Conservation (phyloP, 2,329 filamentous ascomycete genomes). For the Cryphonectria japonica region DNA sequence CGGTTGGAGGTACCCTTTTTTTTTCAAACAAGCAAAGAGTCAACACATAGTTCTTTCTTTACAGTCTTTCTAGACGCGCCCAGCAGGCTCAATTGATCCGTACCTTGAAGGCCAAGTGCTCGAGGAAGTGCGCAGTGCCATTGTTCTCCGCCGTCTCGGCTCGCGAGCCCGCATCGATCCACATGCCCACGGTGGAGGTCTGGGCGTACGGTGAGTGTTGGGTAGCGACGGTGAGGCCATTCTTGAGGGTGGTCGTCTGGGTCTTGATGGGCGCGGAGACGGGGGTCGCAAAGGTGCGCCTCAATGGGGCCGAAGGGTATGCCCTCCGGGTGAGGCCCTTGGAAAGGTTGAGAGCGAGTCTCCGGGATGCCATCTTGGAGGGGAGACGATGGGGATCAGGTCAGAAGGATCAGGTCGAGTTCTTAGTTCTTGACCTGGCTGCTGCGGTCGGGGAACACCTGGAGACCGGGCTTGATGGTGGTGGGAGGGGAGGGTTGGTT, state of each 20-base stretch:
- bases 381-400: slow-evolving; percentile 36
- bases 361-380: slow-evolving; percentile 85
- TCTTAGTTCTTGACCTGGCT: slow-evolving; percentile 8
- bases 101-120: slow-evolving; percentile 99
- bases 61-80: slow-evolving; percentile 6
- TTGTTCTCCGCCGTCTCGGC: slow-evolving; percentile 98
- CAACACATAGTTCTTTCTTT: slow-evolving; percentile 9
- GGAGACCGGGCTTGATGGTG: slow-evolving; percentile 15
- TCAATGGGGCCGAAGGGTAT: slow-evolving; percentile 77
- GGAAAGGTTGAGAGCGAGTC: slow-evolving; percentile 93
- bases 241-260: slow-evolving; percentile 93
- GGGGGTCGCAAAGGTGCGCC: slow-evolving; percentile 88
- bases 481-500: slow-evolving; percentile 11
- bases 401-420: slow-evolving; percentile 19
- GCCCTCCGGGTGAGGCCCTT: slow-evolving; percentile 85
- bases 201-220: slow-evolving; percentile 98
- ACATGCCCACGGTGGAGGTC: slow-evolving; percentile 97
- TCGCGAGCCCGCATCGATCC: slow-evolving; percentile 98
- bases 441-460: slow-evolving; percentile 17
- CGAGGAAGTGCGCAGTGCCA: slow-evolving; percentile 98
- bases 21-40: not conserved
- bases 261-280: slow-evolving; percentile 74
- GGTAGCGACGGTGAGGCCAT: slow-evolving; percentile 97
- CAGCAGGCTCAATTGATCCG: slow-evolving; percentile 26
- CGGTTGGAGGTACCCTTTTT: slow-evolving; percentile 87